Evolutionary conservation across 495 filamentous ascomycete species (phyloP).

Genomic region (Penicillium nucicola): DNA sequence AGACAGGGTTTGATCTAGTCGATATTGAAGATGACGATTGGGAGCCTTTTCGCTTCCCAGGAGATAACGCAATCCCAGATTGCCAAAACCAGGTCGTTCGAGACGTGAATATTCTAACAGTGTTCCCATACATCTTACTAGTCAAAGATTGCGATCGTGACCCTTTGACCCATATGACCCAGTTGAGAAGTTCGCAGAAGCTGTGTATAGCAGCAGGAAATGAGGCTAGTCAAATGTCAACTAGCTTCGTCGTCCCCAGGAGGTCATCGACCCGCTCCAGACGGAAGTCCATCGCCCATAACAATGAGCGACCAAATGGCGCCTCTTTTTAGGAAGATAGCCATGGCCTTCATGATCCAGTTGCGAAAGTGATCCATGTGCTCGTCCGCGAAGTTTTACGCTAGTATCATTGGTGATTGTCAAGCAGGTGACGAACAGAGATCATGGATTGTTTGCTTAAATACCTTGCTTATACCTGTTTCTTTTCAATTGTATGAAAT

Average conservation of each 20-base stretch:
- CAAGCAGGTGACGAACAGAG: too few relatives aligned
- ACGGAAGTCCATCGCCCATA: neutral
- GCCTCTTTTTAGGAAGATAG: too few relatives aligned
- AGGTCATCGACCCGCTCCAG: conserved; percentile 2
- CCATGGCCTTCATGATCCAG: too few relatives aligned
- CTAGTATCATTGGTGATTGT: too few relatives aligned
- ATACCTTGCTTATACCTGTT: too few relatives aligned
- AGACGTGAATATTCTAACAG: conserved; percentile 1
- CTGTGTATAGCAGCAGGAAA: neutral
- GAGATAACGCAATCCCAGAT: neutral
- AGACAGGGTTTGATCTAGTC: conserved; percentile 6
- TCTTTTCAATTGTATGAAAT: too few relatives aligned
- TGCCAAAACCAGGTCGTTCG: neutral
- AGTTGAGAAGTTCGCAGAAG: neutral
- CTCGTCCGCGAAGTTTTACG: too few relatives aligned
- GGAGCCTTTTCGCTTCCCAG: conserved; percentile 5
- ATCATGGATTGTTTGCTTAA: too few relatives aligned
- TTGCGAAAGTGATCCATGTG: too few relatives aligned
- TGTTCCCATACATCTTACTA: conserved; percentile 7
- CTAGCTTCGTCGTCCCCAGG: neutral
- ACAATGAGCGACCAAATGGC: neutral
- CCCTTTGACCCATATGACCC: neutral
- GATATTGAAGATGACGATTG: conserved; percentile 4
- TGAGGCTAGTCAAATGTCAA: conserved; percentile 2
- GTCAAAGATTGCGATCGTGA: conserved; percentile 1